These are phyloP conservation scores for Pseudonitzschia pungens DNA, from an alignment of 108 stramenopile species.

Conservation along the genomic window DNA sequence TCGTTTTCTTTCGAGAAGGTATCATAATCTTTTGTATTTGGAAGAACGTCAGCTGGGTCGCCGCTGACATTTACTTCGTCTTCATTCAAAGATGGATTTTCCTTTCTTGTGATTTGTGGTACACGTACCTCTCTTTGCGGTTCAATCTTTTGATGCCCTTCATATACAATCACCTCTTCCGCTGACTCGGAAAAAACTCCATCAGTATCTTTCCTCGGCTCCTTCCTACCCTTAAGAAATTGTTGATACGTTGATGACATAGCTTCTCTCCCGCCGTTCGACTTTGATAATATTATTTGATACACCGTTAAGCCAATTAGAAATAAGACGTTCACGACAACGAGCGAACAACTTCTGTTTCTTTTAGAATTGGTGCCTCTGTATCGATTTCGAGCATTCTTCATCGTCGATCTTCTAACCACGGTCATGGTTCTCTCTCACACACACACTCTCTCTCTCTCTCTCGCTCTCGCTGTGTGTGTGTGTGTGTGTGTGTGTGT, in stretches of 20 bases:
- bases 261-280: slow-evolving; percentile 1
- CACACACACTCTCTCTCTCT: too few relatives aligned
- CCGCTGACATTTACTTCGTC: too few relatives aligned
- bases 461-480: too few relatives aligned
- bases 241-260: neutral
- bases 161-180: neutral
- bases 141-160: neutral
- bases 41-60: neutral
- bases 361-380: neutral
- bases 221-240: slow-evolving; percentile 2
- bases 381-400: neutral
- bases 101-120: neutral
- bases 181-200: too few relatives aligned
- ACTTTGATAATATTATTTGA: slow-evolving; percentile 3
- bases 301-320: neutral
- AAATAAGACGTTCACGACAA: neutral
- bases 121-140: too few relatives aligned
- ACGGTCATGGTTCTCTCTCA: neutral
- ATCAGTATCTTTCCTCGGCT: too few relatives aligned
- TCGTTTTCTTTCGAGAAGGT: slow-evolving; percentile 1
- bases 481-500: too few relatives aligned
- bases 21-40: neutral
- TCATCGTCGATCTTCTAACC: slow-evolving; percentile 5
- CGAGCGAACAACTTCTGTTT: neutral
- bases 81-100: neutral